Percentiles rank a stretch among this genome's conserved stretches.
phyloP scores from a whole-genome alignment of 345 rosid genomes.

The Eutrema yunnanense region DNA sequence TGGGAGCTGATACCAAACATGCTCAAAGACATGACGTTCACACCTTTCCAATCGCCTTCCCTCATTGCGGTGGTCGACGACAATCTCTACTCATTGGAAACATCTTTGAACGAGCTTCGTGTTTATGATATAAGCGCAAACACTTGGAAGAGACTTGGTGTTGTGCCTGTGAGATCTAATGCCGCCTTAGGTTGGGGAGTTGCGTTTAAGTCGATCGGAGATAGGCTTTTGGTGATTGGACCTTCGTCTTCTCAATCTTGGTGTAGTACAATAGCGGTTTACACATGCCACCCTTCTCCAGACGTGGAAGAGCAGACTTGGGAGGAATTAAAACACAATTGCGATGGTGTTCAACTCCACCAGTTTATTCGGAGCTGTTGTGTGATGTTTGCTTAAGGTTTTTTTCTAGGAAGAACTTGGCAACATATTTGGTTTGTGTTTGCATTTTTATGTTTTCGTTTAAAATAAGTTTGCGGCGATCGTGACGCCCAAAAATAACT shows the following conservation, averaged over 20 bases:
- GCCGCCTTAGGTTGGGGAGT: no score
- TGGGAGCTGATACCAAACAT: conserved; percentile 32
- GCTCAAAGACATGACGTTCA: conserved; percentile 37
- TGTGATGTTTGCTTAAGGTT: conserved; percentile 4
- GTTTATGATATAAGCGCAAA: conserved; percentile 46
- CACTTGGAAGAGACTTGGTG: conserved; percentile 38
- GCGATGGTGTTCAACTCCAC: not conserved
- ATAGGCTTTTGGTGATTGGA: conserved; percentile 33
- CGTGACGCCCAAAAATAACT: no score
- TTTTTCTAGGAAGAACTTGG: not conserved
- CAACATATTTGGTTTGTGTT: no score
- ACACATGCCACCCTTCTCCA: conserved; percentile 45
- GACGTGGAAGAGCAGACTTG: conserved; percentile 29
- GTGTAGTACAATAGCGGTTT: conserved; percentile 39
- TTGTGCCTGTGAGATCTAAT: no score
- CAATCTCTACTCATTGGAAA: conserved; percentile 53
- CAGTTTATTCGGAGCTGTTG: not conserved
- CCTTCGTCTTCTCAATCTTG: conserved; percentile 30
- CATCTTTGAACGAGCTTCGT: conserved; percentile 43
- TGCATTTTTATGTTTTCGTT: no score
- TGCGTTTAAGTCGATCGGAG: no score
- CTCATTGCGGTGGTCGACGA: conserved; percentile 56
- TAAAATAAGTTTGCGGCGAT: no score
- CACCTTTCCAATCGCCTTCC: conserved; percentile 46
- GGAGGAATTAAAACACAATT: not conserved